These are phyloP conservation scores for Streptanthus diversifolius DNA, from an alignment of 345 rosid species.

Conservation along the genomic window DNA sequence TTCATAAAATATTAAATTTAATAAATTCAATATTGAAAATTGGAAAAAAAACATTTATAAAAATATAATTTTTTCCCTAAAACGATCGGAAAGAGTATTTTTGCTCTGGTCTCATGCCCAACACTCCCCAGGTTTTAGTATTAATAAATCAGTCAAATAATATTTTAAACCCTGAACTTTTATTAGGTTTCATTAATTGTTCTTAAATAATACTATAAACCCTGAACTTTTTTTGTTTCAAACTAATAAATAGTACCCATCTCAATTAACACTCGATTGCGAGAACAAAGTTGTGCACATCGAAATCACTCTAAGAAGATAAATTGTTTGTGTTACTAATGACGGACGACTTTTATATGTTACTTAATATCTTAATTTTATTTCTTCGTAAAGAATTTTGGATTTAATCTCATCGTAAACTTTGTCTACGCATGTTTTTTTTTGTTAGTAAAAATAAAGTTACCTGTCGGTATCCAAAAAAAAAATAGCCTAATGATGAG, in stretches of 20 bases:
- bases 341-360: not conserved
- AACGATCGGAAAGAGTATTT: not conserved
- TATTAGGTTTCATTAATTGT: not conserved
- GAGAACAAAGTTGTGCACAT: not conserved
- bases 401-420: not conserved
- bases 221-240: not conserved
- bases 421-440: not conserved
- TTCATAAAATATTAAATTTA: too few species aligned
- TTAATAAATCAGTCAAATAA: not conserved
- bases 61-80: too few species aligned
- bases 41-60: too few species aligned
- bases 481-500: conserved; percentile 6
- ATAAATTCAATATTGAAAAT: too few species aligned
- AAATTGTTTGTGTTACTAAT: not conserved
- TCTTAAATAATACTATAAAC: not conserved
- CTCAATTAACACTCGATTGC: not conserved
- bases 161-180: too few species aligned
- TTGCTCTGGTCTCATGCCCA: not conserved
- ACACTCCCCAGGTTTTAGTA: not conserved
- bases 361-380: too few species aligned
- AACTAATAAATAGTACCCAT: not conserved
- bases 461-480: not conserved
- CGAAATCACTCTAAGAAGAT: not conserved
- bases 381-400: not conserved
- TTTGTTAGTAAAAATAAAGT: not conserved